Evolutionary conservation across 2,329 filamentous ascomycete species (phyloP), one percentile per base, ranked within the genome.

Genomic region (Sarocladium kiliense): DNA sequence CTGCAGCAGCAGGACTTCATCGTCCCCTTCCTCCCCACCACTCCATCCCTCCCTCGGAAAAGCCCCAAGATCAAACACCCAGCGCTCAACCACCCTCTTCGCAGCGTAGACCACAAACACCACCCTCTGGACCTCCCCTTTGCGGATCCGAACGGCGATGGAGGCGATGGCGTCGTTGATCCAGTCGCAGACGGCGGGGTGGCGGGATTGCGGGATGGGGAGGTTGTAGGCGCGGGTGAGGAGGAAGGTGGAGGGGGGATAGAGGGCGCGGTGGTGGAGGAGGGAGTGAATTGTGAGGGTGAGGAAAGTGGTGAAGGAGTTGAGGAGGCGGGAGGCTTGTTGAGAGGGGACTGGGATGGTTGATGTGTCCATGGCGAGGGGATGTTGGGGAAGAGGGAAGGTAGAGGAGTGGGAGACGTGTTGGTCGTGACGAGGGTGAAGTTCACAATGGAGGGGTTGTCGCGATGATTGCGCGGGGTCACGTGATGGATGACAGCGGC

Each of bases 131-230:
- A 76, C 78, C 47, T 69, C 57, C 25, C 77, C 79, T 10, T 76
- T 79, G 49, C 88, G 78, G 34, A 96, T 77, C 72, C 95, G 87
- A 3, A 75, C 77, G 57, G 82, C 78, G 21, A 91, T 81, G 34
- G 90, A 87, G 59, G 84, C 75, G 41, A 94, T 82, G 61, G 91
- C 90, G 68, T 94, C 88, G 66, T 79, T 82, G 70, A 96, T 85
- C 88, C 92, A 97, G 64, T 84, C 76, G 77, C 90, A 95, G 60
- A 96, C 88, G 62, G 83, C 82, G 0, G 92, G 90, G 70, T 96
- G 91, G 56, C 91, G 87, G 58, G 85, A 93, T 68, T 96, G 91
- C 63, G 88, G 87, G 45, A 95, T 87, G 27, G 90, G 81, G 57
- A 91, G 85, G 72, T 93, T 91, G 77, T 92, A 92, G 64, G 89